Percentiles rank a stretch among this genome's conserved stretches.
Conservation (phyloP, 2,329 filamentous ascomycete species). For the Penicillium sp. region DNA sequence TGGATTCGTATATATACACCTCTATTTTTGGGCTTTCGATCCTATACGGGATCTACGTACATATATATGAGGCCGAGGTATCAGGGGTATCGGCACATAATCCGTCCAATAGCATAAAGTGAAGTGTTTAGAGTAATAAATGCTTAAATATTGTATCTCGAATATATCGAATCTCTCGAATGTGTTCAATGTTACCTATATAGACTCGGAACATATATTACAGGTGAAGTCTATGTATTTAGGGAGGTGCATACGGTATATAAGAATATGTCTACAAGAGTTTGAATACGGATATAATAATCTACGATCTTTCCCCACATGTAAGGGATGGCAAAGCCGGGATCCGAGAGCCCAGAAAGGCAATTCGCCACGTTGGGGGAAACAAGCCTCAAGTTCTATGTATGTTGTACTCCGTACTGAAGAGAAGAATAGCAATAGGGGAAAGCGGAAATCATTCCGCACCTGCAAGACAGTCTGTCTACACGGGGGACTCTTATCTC, state of each 20-base stretch:
- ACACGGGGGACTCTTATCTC: neutral
- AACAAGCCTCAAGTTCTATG: neutral
- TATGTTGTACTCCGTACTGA: too few species aligned
- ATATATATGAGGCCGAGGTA: neutral
- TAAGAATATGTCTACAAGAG: neutral
- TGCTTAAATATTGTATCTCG: neutral
- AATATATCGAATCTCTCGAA: neutral
- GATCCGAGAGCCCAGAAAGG: neutral
- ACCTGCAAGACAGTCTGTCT: too few species aligned
- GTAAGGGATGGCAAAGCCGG: neutral
- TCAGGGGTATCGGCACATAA: neutral
- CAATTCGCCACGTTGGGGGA: neutral
- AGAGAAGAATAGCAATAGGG: too few species aligned
- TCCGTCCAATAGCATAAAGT: neutral
- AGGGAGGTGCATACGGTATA: neutral
- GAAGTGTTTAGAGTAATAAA: neutral
- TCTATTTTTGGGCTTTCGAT: neutral
- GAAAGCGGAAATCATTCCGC: neutral
- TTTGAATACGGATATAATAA: too few species aligned
- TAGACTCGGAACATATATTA: neutral
- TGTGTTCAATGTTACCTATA: neutral
- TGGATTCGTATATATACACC: neutral
- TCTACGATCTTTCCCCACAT: neutral
- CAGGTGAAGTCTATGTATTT: neutral
- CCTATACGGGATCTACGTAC: neutral